A percentile compares a stretch with the other conserved stretches of the same genome.
phyloP scores from a whole-genome alignment of 192 early-diverging fungal genomes.

The Chytriomyces sp. region DNA sequence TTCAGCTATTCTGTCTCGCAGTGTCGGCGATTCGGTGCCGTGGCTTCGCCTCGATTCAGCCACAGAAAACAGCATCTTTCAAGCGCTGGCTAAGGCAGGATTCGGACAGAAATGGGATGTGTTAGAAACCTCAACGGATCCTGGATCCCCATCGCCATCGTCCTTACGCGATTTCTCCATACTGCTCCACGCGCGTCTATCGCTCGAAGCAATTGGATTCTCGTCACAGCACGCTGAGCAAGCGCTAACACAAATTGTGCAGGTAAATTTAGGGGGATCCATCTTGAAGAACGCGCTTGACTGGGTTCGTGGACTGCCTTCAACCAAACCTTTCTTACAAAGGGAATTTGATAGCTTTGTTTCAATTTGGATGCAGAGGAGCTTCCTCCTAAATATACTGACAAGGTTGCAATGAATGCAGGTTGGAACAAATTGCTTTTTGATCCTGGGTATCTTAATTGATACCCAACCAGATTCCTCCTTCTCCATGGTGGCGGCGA shows the following conservation, averaged over 20 bases:
- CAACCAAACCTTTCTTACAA: neutral
- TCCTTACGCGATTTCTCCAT: neutral
- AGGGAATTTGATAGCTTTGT: slow-evolving; percentile 8
- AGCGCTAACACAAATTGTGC: neutral
- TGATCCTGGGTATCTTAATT: neutral
- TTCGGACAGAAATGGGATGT: neutral
- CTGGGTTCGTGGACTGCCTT: neutral
- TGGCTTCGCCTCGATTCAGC: neutral
- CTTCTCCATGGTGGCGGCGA: neutral
- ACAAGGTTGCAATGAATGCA: slow-evolving; percentile 9
- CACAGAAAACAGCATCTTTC: neutral
- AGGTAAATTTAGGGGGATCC: neutral
- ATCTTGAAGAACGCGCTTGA: neutral
- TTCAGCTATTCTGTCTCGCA: too few relatives aligned
- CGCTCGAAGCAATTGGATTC: neutral
- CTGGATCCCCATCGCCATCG: too few relatives aligned
- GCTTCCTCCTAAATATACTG: slow-evolving; percentile 17
- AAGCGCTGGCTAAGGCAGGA: neutral
- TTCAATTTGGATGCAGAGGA: slow-evolving; percentile 2
- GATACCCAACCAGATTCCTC: neutral
- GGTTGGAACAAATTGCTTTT: neutral
- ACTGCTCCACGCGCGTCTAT: neutral
- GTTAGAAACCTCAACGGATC: neutral
- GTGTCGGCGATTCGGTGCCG: too few relatives aligned
- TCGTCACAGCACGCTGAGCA: neutral